Evolutionary conservation across 257 asterid species (phyloP), one percentile per base, ranked within the genome.

Genomic region (Vinca minor): DNA sequence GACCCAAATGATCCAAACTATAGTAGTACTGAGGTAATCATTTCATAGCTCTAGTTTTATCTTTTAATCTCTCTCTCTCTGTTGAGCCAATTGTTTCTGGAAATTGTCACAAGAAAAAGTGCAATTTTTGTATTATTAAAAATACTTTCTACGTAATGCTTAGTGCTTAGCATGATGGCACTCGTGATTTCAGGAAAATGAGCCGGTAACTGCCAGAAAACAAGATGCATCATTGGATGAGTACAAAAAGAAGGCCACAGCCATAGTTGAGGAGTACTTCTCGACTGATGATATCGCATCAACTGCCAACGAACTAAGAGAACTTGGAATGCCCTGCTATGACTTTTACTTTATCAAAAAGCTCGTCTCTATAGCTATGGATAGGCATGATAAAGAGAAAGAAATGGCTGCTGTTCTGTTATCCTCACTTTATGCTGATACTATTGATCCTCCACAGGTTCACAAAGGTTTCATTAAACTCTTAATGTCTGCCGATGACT

Each of bases 361-460:
- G 73, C 87, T 93, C 3, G 84, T 93, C 36, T 93, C 98, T 39
- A 62, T 83, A 39, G 96, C 98, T 3, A 93, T 93, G 98, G 98
- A 93, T 49, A 69, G 97, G 64, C 94, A 84, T 35, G 98, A 89
- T 74, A 93, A 89, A 52, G 97, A 93, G 75, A 93, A 89, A 59
- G 98, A 93, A 74, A 89, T 93, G 98, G 94, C 98, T 45, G 84
- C 97, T 0, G 77, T 81, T 66, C 77, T 87, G 20, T 58, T 87
- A 46, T 93, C 98, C 50, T 78, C 94, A 6, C 91, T 93, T 32
- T 89, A 89, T 54, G 96, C 87, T 20, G 96, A 93, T 49, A 80
- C 86, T 50, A 78, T 93, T 3, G 82, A 82, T 65, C 87, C 94
- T 5, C 82, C 76, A n/a, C 98, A 93, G 80, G 88, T 93, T 45